Evolutionary conservation across 2,329 filamentous ascomycete species (phyloP).

Genomic region (Cercospora zeina): DNA sequence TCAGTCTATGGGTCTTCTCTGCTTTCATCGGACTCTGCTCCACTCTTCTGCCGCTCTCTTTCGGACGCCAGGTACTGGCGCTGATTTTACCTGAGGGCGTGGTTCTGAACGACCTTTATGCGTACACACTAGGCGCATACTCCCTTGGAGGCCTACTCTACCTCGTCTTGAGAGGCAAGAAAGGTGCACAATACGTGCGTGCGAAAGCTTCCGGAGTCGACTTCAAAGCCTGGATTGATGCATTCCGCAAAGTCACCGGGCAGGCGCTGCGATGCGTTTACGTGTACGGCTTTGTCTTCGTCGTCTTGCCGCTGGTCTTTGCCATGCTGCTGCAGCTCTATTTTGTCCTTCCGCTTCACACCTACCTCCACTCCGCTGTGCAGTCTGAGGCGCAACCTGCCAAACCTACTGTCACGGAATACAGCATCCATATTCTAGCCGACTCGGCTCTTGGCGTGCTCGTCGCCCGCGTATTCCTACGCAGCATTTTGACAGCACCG

Average conservation of each 20-base stretch:
- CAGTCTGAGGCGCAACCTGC: background rate
- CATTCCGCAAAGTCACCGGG: slow-evolving; percentile 29
- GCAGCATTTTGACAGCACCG: slow-evolving; percentile 67
- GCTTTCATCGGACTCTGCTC: slow-evolving; percentile 80
- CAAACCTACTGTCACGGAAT: slow-evolving; percentile 46
- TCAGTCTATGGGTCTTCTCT: slow-evolving; percentile 91
- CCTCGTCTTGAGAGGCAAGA: slow-evolving; percentile 40
- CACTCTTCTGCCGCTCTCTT: slow-evolving; percentile 81
- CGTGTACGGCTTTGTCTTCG: slow-evolving; percentile 69
- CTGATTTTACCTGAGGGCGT: slow-evolving; percentile 69
- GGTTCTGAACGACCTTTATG: slow-evolving; percentile 90
- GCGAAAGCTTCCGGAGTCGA: slow-evolving; percentile 28
- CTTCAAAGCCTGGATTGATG: slow-evolving; percentile 31
- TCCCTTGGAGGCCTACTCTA: slow-evolving; percentile 70
- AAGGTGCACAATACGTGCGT: slow-evolving; percentile 17
- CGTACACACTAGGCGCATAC: slow-evolving; percentile 88
- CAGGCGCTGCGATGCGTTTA: slow-evolving; percentile 63
- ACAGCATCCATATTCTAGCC: slow-evolving; percentile 84
- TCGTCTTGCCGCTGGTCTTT: slow-evolving; percentile 80
- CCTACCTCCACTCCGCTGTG: slow-evolving; percentile 57
- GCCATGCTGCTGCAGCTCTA: slow-evolving; percentile 85
- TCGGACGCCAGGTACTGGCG: slow-evolving; percentile 78
- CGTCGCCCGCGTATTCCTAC: slow-evolving; percentile 77
- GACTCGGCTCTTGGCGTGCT: slow-evolving; percentile 92
- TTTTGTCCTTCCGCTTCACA: slow-evolving; percentile 80